Evolutionary conservation across 2,329 filamentous ascomycete species (phyloP), one percentile per base, ranked within the genome.

Genomic region (Neofusicoccum sp.): DNA sequence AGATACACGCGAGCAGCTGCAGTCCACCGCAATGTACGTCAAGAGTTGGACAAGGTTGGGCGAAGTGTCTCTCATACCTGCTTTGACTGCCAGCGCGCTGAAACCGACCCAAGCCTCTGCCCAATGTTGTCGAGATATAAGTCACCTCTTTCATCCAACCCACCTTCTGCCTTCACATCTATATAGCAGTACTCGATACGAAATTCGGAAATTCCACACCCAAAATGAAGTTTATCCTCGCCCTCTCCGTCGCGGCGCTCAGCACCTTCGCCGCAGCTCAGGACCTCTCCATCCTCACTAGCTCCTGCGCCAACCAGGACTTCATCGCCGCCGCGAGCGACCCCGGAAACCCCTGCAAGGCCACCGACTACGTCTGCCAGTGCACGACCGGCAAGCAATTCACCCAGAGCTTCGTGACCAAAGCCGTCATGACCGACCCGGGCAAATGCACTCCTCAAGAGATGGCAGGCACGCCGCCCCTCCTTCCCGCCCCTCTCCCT

Each of bases 351-450:
- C 56, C 56, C 4, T 60, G 56, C 33, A 6, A 22, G 2, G 43
- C 56, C 43, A 47, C 56, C 28, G 56, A 60, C 43, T 60, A 47
- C 16, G 12, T 37, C 6, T 60, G 56, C 56, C 41, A 47, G 31
- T 60, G 56, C 56, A 60, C 43, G 31, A 60, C 41, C 5, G 56
- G 56, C 41, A 47, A 60, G 31, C 39, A 60, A 6, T 60, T 45
- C 41, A 37, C 34, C 22, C 33, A 48, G 28, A 34, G 48, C 56
- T 48, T 31, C 43, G 11, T 60, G 8, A 60, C 43, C 31, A 36
- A 60, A 11, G 34, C 41, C n/a, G 12, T 60, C 2, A 34, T 34
- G n/a, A 16, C 41, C 43, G n/a, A 58, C 39, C 31, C 41, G 8
- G 56, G 56, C 9, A 48, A 22, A 14, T 60, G 56, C 56, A 37